Base-by-base conservation (phyloP, 768 basidiomycete genomes). In the Gelatoporia subvermispora region DNA sequence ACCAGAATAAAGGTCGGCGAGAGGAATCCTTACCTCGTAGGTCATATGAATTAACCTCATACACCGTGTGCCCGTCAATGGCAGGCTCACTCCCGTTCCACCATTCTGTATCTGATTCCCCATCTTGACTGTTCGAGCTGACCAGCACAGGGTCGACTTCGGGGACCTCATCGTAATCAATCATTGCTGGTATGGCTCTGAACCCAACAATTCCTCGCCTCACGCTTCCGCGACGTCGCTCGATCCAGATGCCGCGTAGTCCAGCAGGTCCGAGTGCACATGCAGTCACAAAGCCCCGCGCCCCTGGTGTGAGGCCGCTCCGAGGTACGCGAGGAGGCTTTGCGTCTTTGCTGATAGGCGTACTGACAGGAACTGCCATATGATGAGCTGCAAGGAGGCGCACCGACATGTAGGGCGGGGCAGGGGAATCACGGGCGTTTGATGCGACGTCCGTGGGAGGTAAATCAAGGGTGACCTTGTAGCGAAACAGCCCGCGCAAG, bases 221-320 rank as follows among this genome's bases (percentile, higher is more conserved):
- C 15, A 70, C 71, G 43, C 65, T 73, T 13, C 68, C 65, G 24
- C 72, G 61, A 55, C 66, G 67, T 16, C 79, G 69, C 60, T 81
- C 77, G 4, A 81, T 63, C 80, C 81, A 83, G 4, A 79, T 63
- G 3, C 77, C 80, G 2, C 80, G 70, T 43, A 67, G 72, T 0
- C 74, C 78, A 50, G 75, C 70, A 0, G 69, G 61, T 5, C 80
- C 79, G 3, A 82, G 56, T 2, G 65, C 61, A 53, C 72, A 72
- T 2, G 80, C 57, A 38, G 74, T 77, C 25, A 81, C 67, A 50
- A 81, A 81, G 3, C 76, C 76, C 4, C 71, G 71, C 16, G 56
- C 48, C 35, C 60, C 61, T 2, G 53, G 47, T n/a, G 56, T 51
- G 45, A 58, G 49, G 8, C 54, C 54, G 39, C 56, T 56, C 35